phyloP scores from a whole-genome alignment of 768 basidiomycete species.

The Tulasnella sp. region DNA sequence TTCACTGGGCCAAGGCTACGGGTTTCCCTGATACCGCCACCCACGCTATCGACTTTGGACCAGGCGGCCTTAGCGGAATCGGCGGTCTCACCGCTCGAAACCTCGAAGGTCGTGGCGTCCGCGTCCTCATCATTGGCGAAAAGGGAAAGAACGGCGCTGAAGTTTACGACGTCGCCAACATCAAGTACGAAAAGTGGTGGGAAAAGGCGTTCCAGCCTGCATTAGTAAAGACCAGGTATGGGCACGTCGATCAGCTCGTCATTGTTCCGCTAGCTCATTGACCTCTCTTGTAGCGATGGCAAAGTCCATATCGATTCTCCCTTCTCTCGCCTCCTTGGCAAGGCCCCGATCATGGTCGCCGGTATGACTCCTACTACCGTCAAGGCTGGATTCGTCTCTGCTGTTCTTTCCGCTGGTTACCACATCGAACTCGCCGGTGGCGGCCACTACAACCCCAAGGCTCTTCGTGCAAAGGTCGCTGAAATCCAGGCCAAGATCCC shows the following conservation, averaged over 20 bases:
- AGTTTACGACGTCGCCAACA: conserved; percentile 61
- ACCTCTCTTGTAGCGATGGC: conserved; percentile 72
- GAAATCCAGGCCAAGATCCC: conserved; percentile 86
- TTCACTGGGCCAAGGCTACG: conserved; percentile 91
- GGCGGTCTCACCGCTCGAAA: conserved; percentile 87
- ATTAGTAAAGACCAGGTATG: conserved; percentile 84
- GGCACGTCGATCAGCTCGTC: background rate
- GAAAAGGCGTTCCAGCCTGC: conserved; percentile 79
- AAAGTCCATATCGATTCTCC: conserved; percentile 90
- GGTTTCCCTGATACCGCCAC: conserved; percentile 87
- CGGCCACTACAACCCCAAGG: conserved; percentile 89
- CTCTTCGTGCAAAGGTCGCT: conserved; percentile 84
- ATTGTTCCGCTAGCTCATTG: conserved; percentile 38
- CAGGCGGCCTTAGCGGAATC: conserved; percentile 90
- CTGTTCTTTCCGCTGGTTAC: conserved; percentile 87
- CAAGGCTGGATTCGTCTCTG: conserved; percentile 89
- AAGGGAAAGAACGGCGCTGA: conserved; percentile 85
- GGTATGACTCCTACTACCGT: conserved; percentile 99
- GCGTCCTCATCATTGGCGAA: conserved; percentile 86
- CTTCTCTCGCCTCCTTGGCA: conserved; percentile 92
- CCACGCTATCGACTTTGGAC: conserved; percentile 89
- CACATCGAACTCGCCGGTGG: conserved; percentile 98
- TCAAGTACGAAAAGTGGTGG: conserved; percentile 87
- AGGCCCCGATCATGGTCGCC: conserved; percentile 98
- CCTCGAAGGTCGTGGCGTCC: conserved; percentile 90